Conservation (phyloP, 2,329 filamentous ascomycete genomes). For the Exophiala sp. region DNA sequence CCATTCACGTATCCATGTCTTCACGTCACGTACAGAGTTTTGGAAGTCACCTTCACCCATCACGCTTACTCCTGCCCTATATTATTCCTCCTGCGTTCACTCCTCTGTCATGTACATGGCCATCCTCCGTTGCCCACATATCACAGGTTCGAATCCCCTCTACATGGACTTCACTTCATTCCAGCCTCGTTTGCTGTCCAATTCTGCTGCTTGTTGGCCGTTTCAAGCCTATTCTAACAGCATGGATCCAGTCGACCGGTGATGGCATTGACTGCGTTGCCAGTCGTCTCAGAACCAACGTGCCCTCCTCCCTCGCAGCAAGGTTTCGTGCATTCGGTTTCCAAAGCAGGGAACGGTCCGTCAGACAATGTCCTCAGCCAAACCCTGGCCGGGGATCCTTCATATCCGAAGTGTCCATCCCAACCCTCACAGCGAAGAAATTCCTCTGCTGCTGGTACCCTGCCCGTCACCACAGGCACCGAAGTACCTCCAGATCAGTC, state of each 20-base stretch:
- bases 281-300: neutral
- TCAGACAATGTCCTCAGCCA: neutral
- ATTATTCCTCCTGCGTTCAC: neutral
- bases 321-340: neutral
- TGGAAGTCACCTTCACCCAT: neutral
- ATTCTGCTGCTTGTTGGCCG: neutral
- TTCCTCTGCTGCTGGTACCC: conserved; percentile 1
- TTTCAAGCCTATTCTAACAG: neutral
- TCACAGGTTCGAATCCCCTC: too few species aligned
- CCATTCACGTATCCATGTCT: too few species aligned
- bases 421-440: neutral
- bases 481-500: conserved; percentile 10
- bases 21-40: too few species aligned
- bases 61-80: neutral
- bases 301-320: neutral
- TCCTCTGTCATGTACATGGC: neutral
- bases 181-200: neutral
- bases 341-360: neutral
- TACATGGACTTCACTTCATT: neutral
- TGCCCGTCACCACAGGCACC: neutral
- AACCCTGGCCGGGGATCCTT: neutral
- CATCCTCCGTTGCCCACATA: too few species aligned
- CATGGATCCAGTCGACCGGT: neutral
- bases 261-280: neutral
- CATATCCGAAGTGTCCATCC: conserved; percentile 6